phyloP scores from a whole-genome alignment of 2,329 filamentous ascomycete genomes.

The Sarocladiaceae sp. region DNA sequence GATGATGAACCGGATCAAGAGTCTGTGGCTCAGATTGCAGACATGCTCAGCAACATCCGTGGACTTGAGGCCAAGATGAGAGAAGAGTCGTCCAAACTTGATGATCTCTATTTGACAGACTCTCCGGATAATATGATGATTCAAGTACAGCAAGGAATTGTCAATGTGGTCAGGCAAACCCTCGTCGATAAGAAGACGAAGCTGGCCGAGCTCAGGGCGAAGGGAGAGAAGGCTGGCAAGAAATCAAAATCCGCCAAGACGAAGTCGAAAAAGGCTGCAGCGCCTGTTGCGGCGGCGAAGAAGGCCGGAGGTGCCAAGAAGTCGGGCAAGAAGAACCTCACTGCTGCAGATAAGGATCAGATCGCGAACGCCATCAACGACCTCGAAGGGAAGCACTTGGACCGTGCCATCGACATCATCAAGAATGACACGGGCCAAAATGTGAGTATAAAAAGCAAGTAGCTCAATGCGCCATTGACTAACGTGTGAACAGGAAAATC shows the following conservation, averaged over 20 bases:
- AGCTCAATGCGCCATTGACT: background rate
- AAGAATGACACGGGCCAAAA: constrained; percentile 74
- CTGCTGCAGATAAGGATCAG: constrained; percentile 80
- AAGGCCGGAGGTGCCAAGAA: constrained; percentile 37
- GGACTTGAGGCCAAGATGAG: constrained; percentile 41
- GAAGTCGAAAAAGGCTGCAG: constrained; percentile 41
- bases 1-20: constrained; percentile 50
- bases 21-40: constrained; percentile 41
- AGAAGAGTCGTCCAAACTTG: constrained; percentile 54
- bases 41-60: constrained; percentile 14
- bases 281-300: constrained; percentile 24
- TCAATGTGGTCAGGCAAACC: constrained; percentile 61
- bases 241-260: constrained; percentile 51
- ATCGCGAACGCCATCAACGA: constrained; percentile 82
- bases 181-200: constrained; percentile 67
- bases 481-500: constrained; percentile 42
- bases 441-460: too few relatives aligned
- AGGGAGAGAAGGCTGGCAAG: constrained; percentile 45
- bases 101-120: constrained; percentile 43
- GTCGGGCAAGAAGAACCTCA: constrained; percentile 46
- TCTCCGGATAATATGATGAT: constrained; percentile 46
- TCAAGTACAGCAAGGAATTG: constrained; percentile 52
- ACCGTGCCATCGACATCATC: constrained; percentile 81
- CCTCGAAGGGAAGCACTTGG: constrained; percentile 71
- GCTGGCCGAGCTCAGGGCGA: constrained; percentile 43